Evolutionary conservation across 2,329 filamentous ascomycete species (phyloP).

Genomic region (Pseudocercospora eumusae): DNA sequence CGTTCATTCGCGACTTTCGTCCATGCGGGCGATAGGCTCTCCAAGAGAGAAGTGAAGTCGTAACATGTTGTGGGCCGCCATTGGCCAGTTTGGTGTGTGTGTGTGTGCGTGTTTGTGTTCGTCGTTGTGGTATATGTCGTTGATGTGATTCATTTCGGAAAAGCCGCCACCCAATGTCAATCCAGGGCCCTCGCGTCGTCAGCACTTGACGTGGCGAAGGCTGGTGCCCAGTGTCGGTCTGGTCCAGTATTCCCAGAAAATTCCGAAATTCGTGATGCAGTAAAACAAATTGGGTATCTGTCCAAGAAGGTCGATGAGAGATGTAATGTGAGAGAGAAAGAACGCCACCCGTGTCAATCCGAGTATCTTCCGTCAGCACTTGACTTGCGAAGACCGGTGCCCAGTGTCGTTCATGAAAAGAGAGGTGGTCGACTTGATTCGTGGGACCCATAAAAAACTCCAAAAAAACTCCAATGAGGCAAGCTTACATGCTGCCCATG

Average conservation of each 20-base stretch:
- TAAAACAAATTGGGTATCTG: conserved; percentile 24
- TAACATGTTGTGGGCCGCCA: conserved; percentile 16
- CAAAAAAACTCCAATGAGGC: conserved; percentile 22
- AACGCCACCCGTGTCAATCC: conserved; percentile 43
- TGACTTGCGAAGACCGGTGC: conserved; percentile 41
- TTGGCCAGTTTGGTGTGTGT: conserved; percentile 8
- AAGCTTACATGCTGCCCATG: conserved; percentile 66
- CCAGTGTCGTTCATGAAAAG: conserved; percentile 38
- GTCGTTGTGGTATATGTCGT: conserved; percentile 12
- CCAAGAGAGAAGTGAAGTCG: conserved; percentile 9
- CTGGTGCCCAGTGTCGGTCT: conserved; percentile 38
- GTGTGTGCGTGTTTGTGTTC: conserved; percentile 7
- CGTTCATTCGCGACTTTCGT: conserved; percentile 23
- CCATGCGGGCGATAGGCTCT: conserved; percentile 14
- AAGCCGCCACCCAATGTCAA: conserved; percentile 34
- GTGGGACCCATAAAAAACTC: conserved; percentile 15
- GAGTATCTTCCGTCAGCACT: conserved; percentile 42
- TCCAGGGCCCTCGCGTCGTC: conserved; percentile 36
- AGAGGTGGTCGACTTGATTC: conserved; percentile 20
- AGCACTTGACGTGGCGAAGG: conserved; percentile 40
- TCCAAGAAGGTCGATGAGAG: conserved; percentile 19
- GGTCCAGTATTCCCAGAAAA: conserved; percentile 19
- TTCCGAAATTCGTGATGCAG: conserved; percentile 16
- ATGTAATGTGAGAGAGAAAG: conserved; percentile 18
- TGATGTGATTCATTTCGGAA: conserved; percentile 12